Base-by-base conservation (phyloP, 768 basidiomycete genomes). In the Russula foetens region DNA sequence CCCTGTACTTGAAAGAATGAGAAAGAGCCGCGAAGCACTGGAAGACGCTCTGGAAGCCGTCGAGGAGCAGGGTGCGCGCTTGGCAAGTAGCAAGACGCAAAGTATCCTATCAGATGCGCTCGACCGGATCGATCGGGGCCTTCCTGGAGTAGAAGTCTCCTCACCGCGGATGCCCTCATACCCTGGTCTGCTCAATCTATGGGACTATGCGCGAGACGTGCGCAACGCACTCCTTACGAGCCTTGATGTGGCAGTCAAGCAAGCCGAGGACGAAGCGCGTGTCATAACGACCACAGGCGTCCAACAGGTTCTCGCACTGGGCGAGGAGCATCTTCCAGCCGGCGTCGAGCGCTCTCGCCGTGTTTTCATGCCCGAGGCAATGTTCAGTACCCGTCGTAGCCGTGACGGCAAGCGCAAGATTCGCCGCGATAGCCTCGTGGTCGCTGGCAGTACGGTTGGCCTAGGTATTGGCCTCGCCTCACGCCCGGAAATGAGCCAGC, bases 301-400 rank as follows among this genome's bases (percentile, higher is more conserved):
- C 24, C 74, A 81, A 35, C 78, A 79, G 63, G 82, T 97, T 63
- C 75, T 77, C 43, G 74, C 79, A 19, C 75, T 97, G 21, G 93
- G 84, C 21, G 87, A 96, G 60, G 76, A 76, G 58, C 83, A 90
- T 73, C 81, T 99, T 17, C 90, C 89, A 1, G 79, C 80, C 53
- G 88, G 85, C 59, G 91, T 92, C 24, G 92, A 93, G 71, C 79
- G 91, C 43, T 84, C 83, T 51, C 80, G 84, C 58, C 80, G 92
- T 28, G 84, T 96, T 14, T 99, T 99, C 78, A 84, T 91, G 76
- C 92, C 96, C n/a, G 89, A 96, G 70, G 96, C 92, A 15, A 98
- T 99, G 97, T 99, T 98, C 75, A 83, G 82, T 56, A 73, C 79
- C 45, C 78, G 77, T 24, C 71, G 75, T 29, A 72, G 79, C 8